Base-by-base conservation (phyloP, 441 rosid genomes). In the Melastoma candidum region DNA sequence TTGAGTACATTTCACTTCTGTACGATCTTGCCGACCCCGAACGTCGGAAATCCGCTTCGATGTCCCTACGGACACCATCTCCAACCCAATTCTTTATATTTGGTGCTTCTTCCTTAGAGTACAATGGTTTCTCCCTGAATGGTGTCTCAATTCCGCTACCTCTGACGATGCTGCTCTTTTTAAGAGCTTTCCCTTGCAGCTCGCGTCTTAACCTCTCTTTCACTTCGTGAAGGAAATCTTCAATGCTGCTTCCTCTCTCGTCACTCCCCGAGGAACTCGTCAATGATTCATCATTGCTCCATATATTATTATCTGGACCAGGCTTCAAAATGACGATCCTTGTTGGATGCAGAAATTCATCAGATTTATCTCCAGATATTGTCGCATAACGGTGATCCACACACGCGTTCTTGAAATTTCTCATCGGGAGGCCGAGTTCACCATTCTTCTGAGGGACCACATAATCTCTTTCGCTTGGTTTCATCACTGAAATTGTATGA, bases 221-320 rank as follows among this genome's bases (percentile, higher is more conserved):
- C 53, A 88, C 97, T 70, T 93, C 95, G 59, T 84, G 85, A 24
- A 93, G 96, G 72, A 88, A 84, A 66, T 81, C 92, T 67, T 88
- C 96, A 36, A 93, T 88, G 49, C 90, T 78, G 56, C 77, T 32
- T 32, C 41, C 79, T 70, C 76, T 82, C 46, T 83, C 96, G 46
- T 83, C 78, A 0, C 69, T 75, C 13, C 80, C 81, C 0, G 86
- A 76, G 17, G 89, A 79, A 71, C 79, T 73, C 51, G 82, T 74
- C 74, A 80, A 71, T 27, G 80, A 80, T 26, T 77, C 93, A 66
- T 83, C 93, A 12, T 74, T 32, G 41, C 41, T 85, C 63, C 65
- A 74, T 12, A 75, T 63, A 67, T 74, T 17, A 17, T 17, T 77
- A 54, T 86, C 89, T 70, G 83, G 85, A 61, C 90, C 97, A 11